Percentiles rank a stretch among this genome's conserved stretches.
Evolutionary conservation across 2,329 filamentous ascomycete genomes (phyloP).

Genomic region (Colletotrichum lini): DNA sequence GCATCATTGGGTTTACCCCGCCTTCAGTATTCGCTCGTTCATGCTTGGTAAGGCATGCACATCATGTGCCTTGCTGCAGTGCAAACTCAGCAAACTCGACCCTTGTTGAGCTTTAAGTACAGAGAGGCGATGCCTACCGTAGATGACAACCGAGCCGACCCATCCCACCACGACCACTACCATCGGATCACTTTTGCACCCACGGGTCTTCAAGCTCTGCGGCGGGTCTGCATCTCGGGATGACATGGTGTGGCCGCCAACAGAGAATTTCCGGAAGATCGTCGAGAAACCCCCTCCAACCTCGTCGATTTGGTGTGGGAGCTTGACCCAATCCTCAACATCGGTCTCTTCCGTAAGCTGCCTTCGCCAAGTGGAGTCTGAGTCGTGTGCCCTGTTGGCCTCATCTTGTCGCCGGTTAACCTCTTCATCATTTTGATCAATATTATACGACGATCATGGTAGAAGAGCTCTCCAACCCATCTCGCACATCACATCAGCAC

Average conservation of each 20-base stretch:
- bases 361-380: conserved; percentile 10
- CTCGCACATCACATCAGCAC: neutral
- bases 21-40: neutral
- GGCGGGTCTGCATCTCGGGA: conserved; percentile 10
- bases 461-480: neutral
- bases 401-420: neutral
- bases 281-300: conserved; percentile 1
- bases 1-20: neutral
- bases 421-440: neutral
- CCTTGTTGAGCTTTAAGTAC: neutral
- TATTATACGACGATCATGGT: neutral
- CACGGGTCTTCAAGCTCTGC: conserved; percentile 7
- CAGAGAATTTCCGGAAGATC: conserved; percentile 18
- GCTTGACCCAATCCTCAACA: neutral
- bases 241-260: neutral
- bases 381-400: neutral
- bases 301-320: neutral
- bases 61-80: neutral
- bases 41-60: neutral
- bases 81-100: neutral
- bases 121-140: neutral
- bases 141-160: neutral
- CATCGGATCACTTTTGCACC: conserved; percentile 8
- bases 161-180: conserved; percentile 3
- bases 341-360: neutral